phyloP scores from a whole-genome alignment of 192 early-diverging fungal genomes.

The Thamnidium elegans region DNA sequence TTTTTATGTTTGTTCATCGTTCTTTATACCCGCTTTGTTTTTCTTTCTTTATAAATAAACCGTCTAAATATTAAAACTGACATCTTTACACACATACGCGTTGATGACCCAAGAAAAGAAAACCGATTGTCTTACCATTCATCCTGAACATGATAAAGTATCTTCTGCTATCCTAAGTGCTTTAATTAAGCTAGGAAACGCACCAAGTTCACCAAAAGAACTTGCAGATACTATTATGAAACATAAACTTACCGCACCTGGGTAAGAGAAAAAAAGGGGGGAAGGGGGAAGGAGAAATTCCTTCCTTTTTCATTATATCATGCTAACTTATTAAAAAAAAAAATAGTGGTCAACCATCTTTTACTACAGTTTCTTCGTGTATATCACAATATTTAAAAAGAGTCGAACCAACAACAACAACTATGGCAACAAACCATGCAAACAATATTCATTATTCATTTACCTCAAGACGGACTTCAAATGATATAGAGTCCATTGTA shows the following conservation, averaged over 20 bases:
- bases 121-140: constrained; percentile 35
- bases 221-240: constrained; percentile 75
- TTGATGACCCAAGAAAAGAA: neutral
- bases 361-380: constrained; percentile 85
- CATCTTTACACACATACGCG: no score
- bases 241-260: constrained; percentile 69
- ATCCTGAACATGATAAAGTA: constrained; percentile 82
- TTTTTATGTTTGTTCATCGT: no score
- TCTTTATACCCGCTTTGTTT: no score
- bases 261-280: constrained; percentile 43
- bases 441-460: neutral
- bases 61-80: no score
- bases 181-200: constrained; percentile 68
- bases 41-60: no score
- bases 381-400: constrained; percentile 90
- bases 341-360: constrained; percentile 74
- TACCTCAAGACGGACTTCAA: no score
- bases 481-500: constrained; percentile 10
- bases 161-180: constrained; percentile 84
- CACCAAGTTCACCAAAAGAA: constrained; percentile 79
- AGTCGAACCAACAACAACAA: constrained; percentile 29
- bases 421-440: neutral
- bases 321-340: neutral
- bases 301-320: neutral
- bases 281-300: neutral